Base-by-base conservation (phyloP, 2,329 filamentous ascomycete genomes). In the Colletotrichum zoysiae region DNA sequence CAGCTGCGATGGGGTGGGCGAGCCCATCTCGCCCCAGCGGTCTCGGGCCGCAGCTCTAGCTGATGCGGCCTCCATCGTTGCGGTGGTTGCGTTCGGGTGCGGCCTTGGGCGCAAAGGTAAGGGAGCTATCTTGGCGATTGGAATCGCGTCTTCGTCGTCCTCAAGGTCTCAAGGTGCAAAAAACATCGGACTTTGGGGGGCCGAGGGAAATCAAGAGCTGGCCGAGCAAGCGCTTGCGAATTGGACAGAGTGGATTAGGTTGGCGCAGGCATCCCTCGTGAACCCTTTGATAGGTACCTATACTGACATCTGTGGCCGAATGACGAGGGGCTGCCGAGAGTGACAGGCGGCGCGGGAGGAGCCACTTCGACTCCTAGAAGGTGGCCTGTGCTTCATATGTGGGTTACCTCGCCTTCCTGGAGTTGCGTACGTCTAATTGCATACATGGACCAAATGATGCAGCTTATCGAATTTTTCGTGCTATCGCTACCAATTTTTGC, bases 31-130 rank as follows among this genome's bases (percentile, higher is more conserved):
- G 84, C 91, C 91, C 88, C 96, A 98, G 82, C 95, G 95, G 86
- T 98, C 95, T 84, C 95, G 91, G 78, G 95, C 93, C 79, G 95
- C 96, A 87, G 97, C 97, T 81, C 96, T 92, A 83, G 95, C 95
- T 81, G 95, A 97, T 81, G 95, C 92, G 81, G 96, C 95, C 89
- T 98, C 95, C 95, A 98, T 93, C 75, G 77, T 82, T 53, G 58
- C 58, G 44, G 82, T 76, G 74, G 75, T 55, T 35, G 6, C 26
- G 60, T 58, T 66, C 57, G 67, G 67, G 58, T 55, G 20, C 48
- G 55, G 48, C 63, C 67, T 67, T 40, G 56, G 40, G 56, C 55
- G 65, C 42, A 56, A 64, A 65, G 73, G 75, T 40, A 69, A 61
- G 46, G 64, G 71, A 59, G 64, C 68, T 67, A 72, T 74, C 33